Conservation (phyloP, 176 grass and related monocot genomes). For the Zea mays region DNA sequence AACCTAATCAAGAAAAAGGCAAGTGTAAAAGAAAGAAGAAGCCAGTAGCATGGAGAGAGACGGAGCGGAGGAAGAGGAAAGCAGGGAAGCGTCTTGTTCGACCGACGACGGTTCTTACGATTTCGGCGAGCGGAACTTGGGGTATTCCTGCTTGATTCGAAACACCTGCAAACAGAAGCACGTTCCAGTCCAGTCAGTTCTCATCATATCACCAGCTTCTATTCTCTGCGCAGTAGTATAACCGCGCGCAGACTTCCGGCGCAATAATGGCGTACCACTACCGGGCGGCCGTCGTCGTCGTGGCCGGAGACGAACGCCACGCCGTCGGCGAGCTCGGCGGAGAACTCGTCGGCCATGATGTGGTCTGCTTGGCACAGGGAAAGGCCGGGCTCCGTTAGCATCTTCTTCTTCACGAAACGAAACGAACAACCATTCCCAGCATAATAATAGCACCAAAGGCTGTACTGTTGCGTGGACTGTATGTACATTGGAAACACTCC, state of each 20-base stretch:
- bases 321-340: slow-evolving; percentile 80
- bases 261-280: slow-evolving; percentile 53
- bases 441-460: slow-evolving; percentile 31
- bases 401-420: neutral
- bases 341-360: slow-evolving; percentile 96
- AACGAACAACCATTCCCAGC: neutral
- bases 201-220: neutral
- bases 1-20: slow-evolving; percentile 34
- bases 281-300: slow-evolving; percentile 87
- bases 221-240: neutral
- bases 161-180: slow-evolving; percentile 54
- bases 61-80: neutral
- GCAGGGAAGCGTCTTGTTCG: neutral
- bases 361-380: slow-evolving; percentile 53
- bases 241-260: too few species aligned
- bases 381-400: neutral
- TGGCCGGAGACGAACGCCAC: slow-evolving; percentile 86
- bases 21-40: neutral
- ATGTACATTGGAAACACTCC: slow-evolving; percentile 21
- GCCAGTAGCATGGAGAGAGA: neutral
- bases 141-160: slow-evolving; percentile 93
- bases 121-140: slow-evolving; percentile 86
- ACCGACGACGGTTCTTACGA: slow-evolving; percentile 50
- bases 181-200: neutral
- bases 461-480: slow-evolving; percentile 31